Conservation (phyloP, 352 stramenopile species). For the Globisporangium iwayamae region DNA sequence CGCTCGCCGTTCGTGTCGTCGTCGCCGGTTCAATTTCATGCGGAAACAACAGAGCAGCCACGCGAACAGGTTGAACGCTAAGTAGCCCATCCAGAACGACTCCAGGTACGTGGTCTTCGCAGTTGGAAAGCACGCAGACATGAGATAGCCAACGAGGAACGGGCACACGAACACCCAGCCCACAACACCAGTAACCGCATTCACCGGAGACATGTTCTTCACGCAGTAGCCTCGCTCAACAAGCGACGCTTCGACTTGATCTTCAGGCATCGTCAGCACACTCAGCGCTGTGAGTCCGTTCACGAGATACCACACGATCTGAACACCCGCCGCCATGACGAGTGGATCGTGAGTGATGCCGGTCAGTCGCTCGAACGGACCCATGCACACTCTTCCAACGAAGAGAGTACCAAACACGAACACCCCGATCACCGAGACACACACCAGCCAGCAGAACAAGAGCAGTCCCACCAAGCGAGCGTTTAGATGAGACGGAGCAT, state of each 20-base stretch:
- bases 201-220: conserved; percentile 52
- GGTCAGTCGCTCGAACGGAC: conserved; percentile 62
- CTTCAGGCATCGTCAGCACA: conserved; percentile 53
- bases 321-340: conserved; percentile 63
- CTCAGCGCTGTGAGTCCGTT: conserved; percentile 61
- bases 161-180: conserved; percentile 73
- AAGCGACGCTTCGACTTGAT: conserved; percentile 57
- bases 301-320: conserved; percentile 74
- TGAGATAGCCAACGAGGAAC: conserved; percentile 61
- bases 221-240: conserved; percentile 66
- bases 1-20: conserved; percentile 29
- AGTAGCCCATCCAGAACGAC: conserved; percentile 75
- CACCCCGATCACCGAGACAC: conserved; percentile 51
- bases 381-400: conserved; percentile 60
- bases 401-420: conserved; percentile 72
- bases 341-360: conserved; percentile 75
- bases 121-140: conserved; percentile 45
- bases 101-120: conserved; percentile 48
- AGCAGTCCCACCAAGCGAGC: conserved; percentile 49
- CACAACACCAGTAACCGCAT: conserved; percentile 48
- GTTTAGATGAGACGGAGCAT: conserved; percentile 46
- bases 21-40: conserved; percentile 39
- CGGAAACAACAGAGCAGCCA: conserved; percentile 81
- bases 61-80: conserved; percentile 62
- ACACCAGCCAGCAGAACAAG: conserved; percentile 56